Conservation (phyloP, 305 asterid species). For the Solanum hybrid region DNA sequence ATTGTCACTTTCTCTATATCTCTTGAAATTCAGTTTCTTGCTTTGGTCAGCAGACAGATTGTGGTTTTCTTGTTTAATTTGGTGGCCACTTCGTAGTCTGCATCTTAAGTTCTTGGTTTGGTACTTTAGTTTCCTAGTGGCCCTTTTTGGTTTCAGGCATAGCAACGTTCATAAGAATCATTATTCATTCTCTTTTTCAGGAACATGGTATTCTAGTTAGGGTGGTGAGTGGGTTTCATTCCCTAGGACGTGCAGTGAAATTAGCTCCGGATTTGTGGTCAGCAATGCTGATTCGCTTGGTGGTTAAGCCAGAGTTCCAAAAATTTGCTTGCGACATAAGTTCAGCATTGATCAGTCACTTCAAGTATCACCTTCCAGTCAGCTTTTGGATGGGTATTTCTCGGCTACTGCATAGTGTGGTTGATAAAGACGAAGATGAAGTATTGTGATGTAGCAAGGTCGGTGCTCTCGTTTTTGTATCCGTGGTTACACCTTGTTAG, state of each 20-base stretch:
- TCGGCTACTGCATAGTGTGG: constrained; percentile 36
- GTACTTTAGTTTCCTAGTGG: neutral
- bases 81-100: neutral
- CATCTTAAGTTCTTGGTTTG: neutral
- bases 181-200: constrained; percentile 19
- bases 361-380: constrained; percentile 34
- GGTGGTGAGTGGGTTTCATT: constrained; percentile 49
- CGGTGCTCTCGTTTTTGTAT: neutral
- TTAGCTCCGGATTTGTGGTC: constrained; percentile 74
- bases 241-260: constrained; percentile 53
- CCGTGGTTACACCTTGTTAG: neutral
- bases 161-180: neutral
- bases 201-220: constrained; percentile 41
- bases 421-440: constrained; percentile 8
- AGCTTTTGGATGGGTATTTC: constrained; percentile 58
- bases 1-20: neutral
- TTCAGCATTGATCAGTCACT: constrained; percentile 48
- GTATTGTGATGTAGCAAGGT: neutral
- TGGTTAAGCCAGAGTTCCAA: constrained; percentile 60
- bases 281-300: constrained; percentile 60
- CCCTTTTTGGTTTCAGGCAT: neutral
- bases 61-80: neutral
- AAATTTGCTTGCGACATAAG: constrained; percentile 44
- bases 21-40: neutral
- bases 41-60: neutral